Evolutionary conservation across 257 asterid genomes (phyloP).

Genomic region (Nicotiana paniculata): DNA sequence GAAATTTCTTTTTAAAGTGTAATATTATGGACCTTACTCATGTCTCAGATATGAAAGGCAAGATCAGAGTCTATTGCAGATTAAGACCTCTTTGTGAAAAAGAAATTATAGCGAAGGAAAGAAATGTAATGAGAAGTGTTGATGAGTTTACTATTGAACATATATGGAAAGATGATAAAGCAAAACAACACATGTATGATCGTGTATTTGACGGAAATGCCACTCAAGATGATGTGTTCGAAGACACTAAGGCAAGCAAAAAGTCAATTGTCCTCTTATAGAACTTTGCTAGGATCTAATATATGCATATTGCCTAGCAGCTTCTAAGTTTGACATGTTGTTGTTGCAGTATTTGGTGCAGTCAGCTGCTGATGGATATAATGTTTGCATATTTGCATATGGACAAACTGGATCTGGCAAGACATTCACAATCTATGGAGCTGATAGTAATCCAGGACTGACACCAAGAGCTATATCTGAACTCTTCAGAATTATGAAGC

Average conservation of each 20-base stretch:
- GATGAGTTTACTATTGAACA: slow-evolving; percentile 95
- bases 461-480: slow-evolving; percentile 90
- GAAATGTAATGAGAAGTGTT: slow-evolving; percentile 41
- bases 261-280: not conserved
- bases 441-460: slow-evolving; percentile 79
- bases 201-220: slow-evolving; percentile 77
- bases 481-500: slow-evolving; percentile 72
- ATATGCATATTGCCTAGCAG: not conserved
- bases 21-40: slow-evolving; percentile 1
- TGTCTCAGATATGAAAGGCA: slow-evolving; percentile 87
- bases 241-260: slow-evolving; percentile 84
- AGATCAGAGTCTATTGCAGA: slow-evolving; percentile 90
- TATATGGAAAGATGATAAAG: slow-evolving; percentile 75
- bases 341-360: slow-evolving; percentile 81
- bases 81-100: slow-evolving; percentile 81
- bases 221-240: slow-evolving; percentile 81
- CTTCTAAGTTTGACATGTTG: slow-evolving; percentile 1
- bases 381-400: slow-evolving; percentile 93
- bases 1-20: not conserved
- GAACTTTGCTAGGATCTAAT: slow-evolving; percentile 1
- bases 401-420: slow-evolving; percentile 99
- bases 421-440: slow-evolving; percentile 90
- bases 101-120: slow-evolving; percentile 63
- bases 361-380: slow-evolving; percentile 95
- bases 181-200: slow-evolving; percentile 86